Percentiles rank a stretch among this genome's conserved stretches.
Evolutionary conservation across 495 filamentous ascomycete species (phyloP).

Genomic region (Neurospora intermedia): DNA sequence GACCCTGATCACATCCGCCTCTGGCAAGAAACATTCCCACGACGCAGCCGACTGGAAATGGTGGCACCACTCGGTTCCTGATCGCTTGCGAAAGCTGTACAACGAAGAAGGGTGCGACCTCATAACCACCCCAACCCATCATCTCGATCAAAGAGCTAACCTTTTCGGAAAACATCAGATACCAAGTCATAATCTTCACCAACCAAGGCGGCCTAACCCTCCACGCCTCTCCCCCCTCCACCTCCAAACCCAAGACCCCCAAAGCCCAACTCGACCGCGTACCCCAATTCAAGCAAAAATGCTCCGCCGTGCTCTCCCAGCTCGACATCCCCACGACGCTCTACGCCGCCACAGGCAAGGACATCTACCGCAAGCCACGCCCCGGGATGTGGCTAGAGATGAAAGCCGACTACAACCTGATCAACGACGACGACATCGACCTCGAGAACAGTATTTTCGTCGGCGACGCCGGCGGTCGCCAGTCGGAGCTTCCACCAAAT

Average conservation of each 20-base stretch:
- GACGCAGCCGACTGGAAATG: conserved; percentile 82
- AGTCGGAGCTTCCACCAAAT: conserved; percentile 9
- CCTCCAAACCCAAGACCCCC: conserved; percentile 50
- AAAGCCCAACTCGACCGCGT: conserved; percentile 53
- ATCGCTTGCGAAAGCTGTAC: conserved; percentile 51
- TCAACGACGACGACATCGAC: conserved; percentile 49
- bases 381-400: conserved; percentile 85
- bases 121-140: too few relatives aligned
- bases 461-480: conserved; percentile 68
- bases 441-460: conserved; percentile 66
- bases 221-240: conserved; percentile 52
- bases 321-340: conserved; percentile 69
- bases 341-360: conserved; percentile 74
- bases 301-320: conserved; percentile 52
- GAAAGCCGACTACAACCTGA: conserved; percentile 59
- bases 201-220: conserved; percentile 80
- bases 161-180: conserved; percentile 36
- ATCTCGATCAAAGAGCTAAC: too few relatives aligned
- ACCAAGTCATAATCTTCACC: conserved; percentile 64
- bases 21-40: conserved; percentile 66
- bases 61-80: conserved; percentile 71
- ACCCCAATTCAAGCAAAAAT: conserved; percentile 68
- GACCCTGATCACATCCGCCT: conserved; percentile 69
- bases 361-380: conserved; percentile 78
- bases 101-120: conserved; percentile 50